Evolutionary conservation across 2,329 filamentous ascomycete species (phyloP).

Genomic region (Sporothrix brunneoviolacea): DNA sequence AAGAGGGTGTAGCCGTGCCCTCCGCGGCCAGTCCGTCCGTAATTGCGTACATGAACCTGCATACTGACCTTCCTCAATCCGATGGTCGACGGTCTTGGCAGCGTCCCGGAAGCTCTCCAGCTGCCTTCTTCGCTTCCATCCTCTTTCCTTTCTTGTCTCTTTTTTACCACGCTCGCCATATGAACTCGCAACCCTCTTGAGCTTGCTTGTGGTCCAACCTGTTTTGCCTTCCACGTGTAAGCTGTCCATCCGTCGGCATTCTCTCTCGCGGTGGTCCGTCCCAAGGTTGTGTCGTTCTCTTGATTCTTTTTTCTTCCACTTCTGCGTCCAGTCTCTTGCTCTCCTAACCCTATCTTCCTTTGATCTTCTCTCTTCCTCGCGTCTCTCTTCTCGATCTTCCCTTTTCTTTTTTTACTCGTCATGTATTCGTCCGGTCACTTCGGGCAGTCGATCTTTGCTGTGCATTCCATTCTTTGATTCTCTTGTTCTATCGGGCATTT

Average conservation of each 20-base stretch:
- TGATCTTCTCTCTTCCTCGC: background rate
- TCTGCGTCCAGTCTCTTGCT: background rate
- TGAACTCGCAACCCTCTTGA: too few relatives aligned
- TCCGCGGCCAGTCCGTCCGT: too few relatives aligned
- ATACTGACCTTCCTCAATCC: background rate
- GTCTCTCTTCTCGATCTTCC: background rate
- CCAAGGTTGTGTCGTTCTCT: background rate
- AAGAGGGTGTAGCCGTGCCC: too few relatives aligned
- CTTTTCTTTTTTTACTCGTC: background rate
- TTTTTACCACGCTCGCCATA: too few relatives aligned
- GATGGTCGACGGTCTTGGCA: constrained; percentile 7
- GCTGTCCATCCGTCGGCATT: too few relatives aligned
- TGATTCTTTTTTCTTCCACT: background rate
- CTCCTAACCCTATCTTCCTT: background rate
- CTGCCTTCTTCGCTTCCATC: background rate
- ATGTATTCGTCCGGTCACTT: background rate
- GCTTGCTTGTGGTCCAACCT: too few relatives aligned
- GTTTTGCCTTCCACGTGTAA: too few relatives aligned
- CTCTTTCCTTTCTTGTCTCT: background rate
- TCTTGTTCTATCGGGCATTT: too few relatives aligned
- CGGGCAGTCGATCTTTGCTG: background rate
- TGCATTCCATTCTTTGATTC: background rate
- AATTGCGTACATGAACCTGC: constrained; percentile 3
- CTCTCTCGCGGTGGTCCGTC: background rate
- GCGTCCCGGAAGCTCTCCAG: background rate